phyloP scores from a whole-genome alignment of 176 grass and related monocot genomes.

The Bonia amplexicaulis region DNA sequence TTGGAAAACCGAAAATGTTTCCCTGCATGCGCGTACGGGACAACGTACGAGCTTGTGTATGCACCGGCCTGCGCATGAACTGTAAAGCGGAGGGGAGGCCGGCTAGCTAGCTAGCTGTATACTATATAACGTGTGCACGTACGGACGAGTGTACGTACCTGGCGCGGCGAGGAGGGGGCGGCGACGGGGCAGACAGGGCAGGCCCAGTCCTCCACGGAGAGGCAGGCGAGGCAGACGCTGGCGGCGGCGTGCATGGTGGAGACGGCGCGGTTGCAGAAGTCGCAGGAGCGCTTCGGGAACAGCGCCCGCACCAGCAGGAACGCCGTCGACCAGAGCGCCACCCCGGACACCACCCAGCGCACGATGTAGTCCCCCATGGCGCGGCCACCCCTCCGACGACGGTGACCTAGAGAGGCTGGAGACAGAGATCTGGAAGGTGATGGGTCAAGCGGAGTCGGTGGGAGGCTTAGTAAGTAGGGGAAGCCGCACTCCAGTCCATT shows the following conservation, averaged over 20 bases:
- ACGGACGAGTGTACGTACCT: slow-evolving; percentile 14
- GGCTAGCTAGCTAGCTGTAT: too few species aligned
- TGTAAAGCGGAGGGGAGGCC: too few species aligned
- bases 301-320: slow-evolving; percentile 37
- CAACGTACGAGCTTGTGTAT: too few species aligned
- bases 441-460: neutral
- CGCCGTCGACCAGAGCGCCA: slow-evolving; percentile 53
- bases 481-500: neutral
- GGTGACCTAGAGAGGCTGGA: neutral
- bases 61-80: too few species aligned
- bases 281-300: slow-evolving; percentile 46
- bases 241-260: slow-evolving; percentile 48
- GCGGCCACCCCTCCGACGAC: too few species aligned
- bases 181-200: slow-evolving; percentile 54
- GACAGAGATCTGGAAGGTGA: neutral
- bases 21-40: too few species aligned
- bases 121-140: neutral
- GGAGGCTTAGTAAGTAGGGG: neutral
- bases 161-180: slow-evolving; percentile 42
- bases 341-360: slow-evolving; percentile 38
- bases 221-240: slow-evolving; percentile 50
- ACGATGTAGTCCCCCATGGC: slow-evolving; percentile 29
- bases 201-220: slow-evolving; percentile 45
- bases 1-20: too few species aligned
- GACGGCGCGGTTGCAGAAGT: slow-evolving; percentile 71